Evolutionary conservation across 1,284 basidiomycete species (phyloP), one percentile per base, ranked within the genome.

Genomic region (Trametes versicolor): DNA sequence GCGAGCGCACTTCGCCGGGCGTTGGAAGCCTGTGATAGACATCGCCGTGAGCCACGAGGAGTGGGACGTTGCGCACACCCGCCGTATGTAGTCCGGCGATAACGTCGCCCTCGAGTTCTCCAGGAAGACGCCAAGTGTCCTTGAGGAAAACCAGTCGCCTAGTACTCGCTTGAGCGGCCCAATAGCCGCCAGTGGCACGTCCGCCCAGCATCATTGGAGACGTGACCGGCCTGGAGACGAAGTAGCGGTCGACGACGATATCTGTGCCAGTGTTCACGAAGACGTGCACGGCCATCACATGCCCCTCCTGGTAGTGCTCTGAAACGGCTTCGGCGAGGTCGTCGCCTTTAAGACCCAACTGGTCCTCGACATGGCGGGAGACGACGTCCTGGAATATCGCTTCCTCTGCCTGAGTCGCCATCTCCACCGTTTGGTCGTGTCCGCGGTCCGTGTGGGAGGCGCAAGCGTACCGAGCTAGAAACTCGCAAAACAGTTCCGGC

Each of bases 61-160:
- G 2, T 2, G 63, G 58, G 17, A 65, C 27, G 25, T 51, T 55
- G n/a, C 49, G 53, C 23, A 64, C 47, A 0, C 36, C 57, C 1
- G 10, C 9, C 1, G 12, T 27, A 8, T 50, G 10, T n/a, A 65
- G 17, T 1, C 29, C 21, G 8, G 27, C 19, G 2, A 65, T 7
- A 3, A 57, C 12, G 8, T 23, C 32, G 12, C 58, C 63, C 32
- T 64, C 63, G 23, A 17, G 2, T 12, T 55, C 32, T 12, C 1
- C 8, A 17, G 8, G 5, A n/a, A n/a, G 21, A 13, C 59, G 57
- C 65, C 65, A 66, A 2, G 65, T 63, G 27, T 66, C 65, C 34
- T 66, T 66, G 9, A 66, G 10, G 25, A 66, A 63, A 1, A 63
- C 61, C 9, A 66, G 51, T 2, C 27, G 29, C 10, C 8, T 13